Base-by-base conservation (phyloP, 2,329 filamentous ascomycete species). In the Penicillium sp. region DNA sequence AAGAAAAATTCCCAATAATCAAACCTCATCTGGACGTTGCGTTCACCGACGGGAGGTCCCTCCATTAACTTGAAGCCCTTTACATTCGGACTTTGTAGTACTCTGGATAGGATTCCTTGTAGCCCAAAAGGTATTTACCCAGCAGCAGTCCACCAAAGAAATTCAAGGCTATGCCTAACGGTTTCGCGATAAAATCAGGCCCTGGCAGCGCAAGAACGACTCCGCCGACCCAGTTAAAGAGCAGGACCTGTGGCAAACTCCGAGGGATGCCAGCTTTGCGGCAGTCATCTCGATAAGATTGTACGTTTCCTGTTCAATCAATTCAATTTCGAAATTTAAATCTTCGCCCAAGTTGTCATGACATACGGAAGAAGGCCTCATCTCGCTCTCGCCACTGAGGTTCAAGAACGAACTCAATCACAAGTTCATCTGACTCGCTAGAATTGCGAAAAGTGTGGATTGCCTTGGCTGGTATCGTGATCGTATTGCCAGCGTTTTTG, bases 271-370 rank as follows among this genome's bases (percentile, higher is more conserved):
- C 56, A 6, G 59, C 56, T 39, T 56, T 56, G 22, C 56, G 56
- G 35, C 59, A 61, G 19, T 61, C 59, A 50, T 61, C 59, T 13
- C 59, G 59, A 40, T 61, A 61, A 18, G 59, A 61, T 53, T 61
- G 59, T 10, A 59, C 59, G 31, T 61, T 61, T 24, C 59, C 59
- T 61, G n/a, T 2, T 6, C 2, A 36, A 4, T 13, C n/a, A 4
- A 6, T 33, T 19, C 24, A 5, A 27, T 27, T 27, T 27, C 24
- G 1, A 27, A 1, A 27, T 27, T 27, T 7, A 27, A 27, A 27
- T 27, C 24, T 27, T 27, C 24, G 5, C 24, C 24, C 6, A 40
- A 18, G 9, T 18, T 33, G 13, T 5, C 14, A 16, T 4, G 36
- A 50, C 53, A n/a, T 54, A 61, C 56, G 49, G 18, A 61, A 61